Percentiles rank a stretch among this genome's conserved stretches.
Conservation (phyloP, 106 monocot species). For the Dendrobium officinale region DNA sequence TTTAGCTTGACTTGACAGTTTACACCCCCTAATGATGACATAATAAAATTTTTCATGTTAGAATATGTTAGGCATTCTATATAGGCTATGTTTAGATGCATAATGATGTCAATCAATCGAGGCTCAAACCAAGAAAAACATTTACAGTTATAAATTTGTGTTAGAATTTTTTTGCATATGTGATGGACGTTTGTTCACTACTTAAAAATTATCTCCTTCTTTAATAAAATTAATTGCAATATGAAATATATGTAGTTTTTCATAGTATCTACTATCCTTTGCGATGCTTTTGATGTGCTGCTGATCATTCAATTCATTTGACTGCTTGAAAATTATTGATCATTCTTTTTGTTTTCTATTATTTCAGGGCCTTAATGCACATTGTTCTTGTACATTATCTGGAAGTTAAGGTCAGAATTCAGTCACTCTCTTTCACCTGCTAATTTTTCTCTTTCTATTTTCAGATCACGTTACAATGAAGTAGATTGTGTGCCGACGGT, state of each 20-base stretch:
- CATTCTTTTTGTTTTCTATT: background rate
- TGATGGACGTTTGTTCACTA: background rate
- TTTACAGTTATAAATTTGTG: no score
- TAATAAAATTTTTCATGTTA: no score
- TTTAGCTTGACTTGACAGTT: no score
- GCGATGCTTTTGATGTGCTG: background rate
- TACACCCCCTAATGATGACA: no score
- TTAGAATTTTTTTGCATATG: background rate
- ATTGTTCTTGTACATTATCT: conserved; percentile 90
- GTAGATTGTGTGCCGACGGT: background rate
- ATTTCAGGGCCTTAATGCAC: conserved; percentile 67
- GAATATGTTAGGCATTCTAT: no score
- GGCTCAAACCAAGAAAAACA: no score
- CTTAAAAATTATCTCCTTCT: background rate
- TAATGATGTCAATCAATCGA: no score
- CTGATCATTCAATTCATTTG: background rate
- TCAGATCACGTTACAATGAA: background rate
- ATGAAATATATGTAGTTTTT: background rate
- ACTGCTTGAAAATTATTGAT: conserved; percentile 3
- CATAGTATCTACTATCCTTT: background rate
- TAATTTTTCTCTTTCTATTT: background rate
- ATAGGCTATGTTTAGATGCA: no score
- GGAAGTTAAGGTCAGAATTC: conserved; percentile 51
- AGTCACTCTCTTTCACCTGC: background rate
- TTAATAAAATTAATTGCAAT: background rate